Evolutionary conservation across 352 stramenopile species (phyloP).

Genomic region (Globisporangium alternatum): DNA sequence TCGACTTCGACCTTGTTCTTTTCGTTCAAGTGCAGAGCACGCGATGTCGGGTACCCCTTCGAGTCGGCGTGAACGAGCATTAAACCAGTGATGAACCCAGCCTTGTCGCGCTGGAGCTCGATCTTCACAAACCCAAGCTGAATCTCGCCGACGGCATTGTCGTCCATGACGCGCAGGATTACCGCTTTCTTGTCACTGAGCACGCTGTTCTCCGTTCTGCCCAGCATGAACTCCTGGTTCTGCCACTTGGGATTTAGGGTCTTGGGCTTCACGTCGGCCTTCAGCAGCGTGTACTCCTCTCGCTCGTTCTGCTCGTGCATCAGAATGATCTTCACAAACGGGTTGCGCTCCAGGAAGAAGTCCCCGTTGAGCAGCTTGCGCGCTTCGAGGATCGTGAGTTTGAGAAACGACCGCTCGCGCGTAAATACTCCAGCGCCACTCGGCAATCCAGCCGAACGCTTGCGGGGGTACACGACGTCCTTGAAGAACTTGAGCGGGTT

Average conservation of each 20-base stretch:
- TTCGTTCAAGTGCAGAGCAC: constrained; percentile 38
- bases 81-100: constrained; percentile 43
- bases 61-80: constrained; percentile 43
- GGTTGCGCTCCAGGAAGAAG: constrained; percentile 19
- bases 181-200: constrained; percentile 61
- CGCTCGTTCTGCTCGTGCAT: constrained; percentile 40
- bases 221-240: constrained; percentile 68
- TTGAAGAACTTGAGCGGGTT: constrained; percentile 19
- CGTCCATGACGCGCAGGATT: constrained; percentile 59
- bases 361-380: constrained; percentile 51
- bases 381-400: constrained; percentile 54
- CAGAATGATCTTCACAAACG: constrained; percentile 60
- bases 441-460: constrained; percentile 6
- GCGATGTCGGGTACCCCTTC: constrained; percentile 24
- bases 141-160: constrained; percentile 44
- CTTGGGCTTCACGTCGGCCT: constrained; percentile 63
- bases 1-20: constrained; percentile 40
- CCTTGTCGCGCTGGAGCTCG: constrained; percentile 55
- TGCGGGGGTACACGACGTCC: constrained; percentile 7
- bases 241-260: constrained; percentile 68
- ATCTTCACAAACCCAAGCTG: constrained; percentile 49
- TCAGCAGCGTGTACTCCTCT: constrained; percentile 54
- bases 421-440: constrained; percentile 18
- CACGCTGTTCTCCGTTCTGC: constrained; percentile 43
- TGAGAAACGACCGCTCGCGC: constrained; percentile 51